Evolutionary conservation across 2,329 filamentous ascomycete species (phyloP).

Genomic region (Samsoniella hepiali): DNA sequence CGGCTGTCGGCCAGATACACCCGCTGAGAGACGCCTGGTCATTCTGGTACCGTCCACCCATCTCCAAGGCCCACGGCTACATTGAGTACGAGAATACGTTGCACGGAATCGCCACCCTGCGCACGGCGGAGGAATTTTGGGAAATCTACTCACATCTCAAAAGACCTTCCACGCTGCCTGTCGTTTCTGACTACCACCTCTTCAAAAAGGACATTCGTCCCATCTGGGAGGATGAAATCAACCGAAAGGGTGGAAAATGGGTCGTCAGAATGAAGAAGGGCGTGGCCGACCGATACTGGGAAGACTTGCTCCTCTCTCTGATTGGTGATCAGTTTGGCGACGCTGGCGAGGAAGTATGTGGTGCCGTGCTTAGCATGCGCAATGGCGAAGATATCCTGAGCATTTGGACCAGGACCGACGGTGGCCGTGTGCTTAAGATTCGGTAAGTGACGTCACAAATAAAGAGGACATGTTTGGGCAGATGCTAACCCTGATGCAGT

Average conservation of each 20-base stretch:
- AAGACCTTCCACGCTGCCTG: constrained; percentile 79
- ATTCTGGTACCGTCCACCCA: constrained; percentile 95
- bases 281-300: constrained; percentile 94
- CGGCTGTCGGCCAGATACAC: constrained; percentile 42
- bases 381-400: constrained; percentile 96
- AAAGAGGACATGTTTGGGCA: background rate
- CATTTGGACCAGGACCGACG: constrained; percentile 94
- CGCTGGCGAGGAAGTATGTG: constrained; percentile 90
- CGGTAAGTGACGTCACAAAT: constrained; percentile 55
- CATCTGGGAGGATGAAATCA: constrained; percentile 98
- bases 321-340: constrained; percentile 93
- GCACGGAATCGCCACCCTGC: constrained; percentile 77
- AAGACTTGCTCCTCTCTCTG: constrained; percentile 85
- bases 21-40: constrained; percentile 85
- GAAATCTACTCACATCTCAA: constrained; percentile 84
- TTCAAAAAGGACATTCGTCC: constrained; percentile 96
- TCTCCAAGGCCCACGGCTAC: constrained; percentile 84
- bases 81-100: constrained; percentile 96
- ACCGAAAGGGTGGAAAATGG: constrained; percentile 96
- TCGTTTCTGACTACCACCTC: constrained; percentile 95
- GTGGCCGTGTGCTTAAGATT: constrained; percentile 92
- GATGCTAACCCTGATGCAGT: constrained; percentile 42
- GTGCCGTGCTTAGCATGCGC: constrained; percentile 87
- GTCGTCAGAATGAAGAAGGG: constrained; percentile 96
- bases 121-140: constrained; percentile 88